Conservation (phyloP, 768 basidiomycete genomes). For the Tulasnella sp. region DNA sequence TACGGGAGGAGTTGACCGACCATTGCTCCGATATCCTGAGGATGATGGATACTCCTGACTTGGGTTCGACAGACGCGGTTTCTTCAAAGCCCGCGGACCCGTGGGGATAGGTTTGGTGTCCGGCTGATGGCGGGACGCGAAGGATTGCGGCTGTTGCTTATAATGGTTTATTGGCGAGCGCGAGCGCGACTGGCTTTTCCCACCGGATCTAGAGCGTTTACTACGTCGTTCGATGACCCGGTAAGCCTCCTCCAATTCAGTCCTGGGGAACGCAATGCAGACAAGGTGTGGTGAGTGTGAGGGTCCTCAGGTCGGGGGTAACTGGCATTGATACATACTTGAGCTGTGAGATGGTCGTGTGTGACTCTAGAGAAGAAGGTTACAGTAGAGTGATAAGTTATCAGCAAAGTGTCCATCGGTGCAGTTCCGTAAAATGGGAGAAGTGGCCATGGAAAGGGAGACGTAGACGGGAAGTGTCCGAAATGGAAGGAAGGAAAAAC, state of each 20-base stretch:
- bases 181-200: conserved; percentile 15
- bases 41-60: background rate
- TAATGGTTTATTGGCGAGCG: conserved; percentile 42
- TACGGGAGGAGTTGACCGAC: background rate
- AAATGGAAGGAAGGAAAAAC: conserved; percentile 23
- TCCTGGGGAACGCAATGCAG: conserved; percentile 40
- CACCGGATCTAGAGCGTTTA: background rate
- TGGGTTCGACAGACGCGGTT: conserved; percentile 55
- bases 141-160: conserved; percentile 24
- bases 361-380: conserved; percentile 56
- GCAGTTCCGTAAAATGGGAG: background rate
- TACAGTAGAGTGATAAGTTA: conserved; percentile 8
- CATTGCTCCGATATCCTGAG: background rate
- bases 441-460: conserved; percentile 12
- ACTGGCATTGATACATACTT: conserved; percentile 52
- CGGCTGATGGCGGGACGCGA: conserved; percentile 22
- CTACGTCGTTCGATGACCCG: background rate
- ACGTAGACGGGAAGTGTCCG: conserved; percentile 9
- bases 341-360: conserved; percentile 61
- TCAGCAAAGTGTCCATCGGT: conserved; percentile 20
- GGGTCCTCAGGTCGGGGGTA: background rate
- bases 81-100: conserved; percentile 76
- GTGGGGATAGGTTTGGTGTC: conserved; percentile 60
- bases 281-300: conserved; percentile 26
- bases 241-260: conserved; percentile 73